Evolutionary conservation across 352 stramenopile genomes (phyloP).

Genomic region (Pythium biforme): DNA sequence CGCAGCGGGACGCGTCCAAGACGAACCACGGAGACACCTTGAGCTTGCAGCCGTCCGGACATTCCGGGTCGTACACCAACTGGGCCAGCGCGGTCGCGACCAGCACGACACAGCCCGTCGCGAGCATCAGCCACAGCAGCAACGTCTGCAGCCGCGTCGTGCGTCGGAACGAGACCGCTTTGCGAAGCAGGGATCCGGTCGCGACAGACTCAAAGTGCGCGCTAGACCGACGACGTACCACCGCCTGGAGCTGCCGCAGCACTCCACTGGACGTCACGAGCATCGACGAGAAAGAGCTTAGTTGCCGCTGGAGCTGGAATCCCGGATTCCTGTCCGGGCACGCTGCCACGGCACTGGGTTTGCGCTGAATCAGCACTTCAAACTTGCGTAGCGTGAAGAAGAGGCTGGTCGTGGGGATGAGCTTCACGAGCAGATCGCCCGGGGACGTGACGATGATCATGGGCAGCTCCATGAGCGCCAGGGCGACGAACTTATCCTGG

Average conservation of each 20-base stretch:
- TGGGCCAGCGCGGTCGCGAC: not conserved
- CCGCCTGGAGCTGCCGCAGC: not conserved
- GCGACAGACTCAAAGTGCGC: not conserved
- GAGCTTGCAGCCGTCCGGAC: slow-evolving; percentile 3
- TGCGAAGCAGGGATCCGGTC: not conserved
- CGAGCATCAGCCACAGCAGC: not conserved
- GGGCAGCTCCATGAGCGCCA: not conserved
- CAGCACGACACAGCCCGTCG: not conserved
- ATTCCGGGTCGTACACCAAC: not conserved
- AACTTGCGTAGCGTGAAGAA: slow-evolving; percentile 2
- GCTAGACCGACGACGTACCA: not conserved
- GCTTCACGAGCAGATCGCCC: not conserved
- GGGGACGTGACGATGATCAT: not conserved
- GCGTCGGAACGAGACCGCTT: not conserved
- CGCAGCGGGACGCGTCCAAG: not conserved
- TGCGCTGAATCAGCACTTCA: not conserved
- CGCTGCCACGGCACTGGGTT: not conserved
- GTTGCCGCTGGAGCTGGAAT: not conserved
- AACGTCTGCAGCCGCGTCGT: not conserved
- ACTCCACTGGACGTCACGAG: not conserved
- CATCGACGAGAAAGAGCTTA: not conserved
- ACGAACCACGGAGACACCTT: not conserved
- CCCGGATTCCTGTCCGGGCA: not conserved
- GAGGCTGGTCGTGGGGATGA: not conserved
- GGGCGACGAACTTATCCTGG: not conserved